Conservation (phyloP, 805 yeast genomes). For the Scheffersomyces lignosus region DNA sequence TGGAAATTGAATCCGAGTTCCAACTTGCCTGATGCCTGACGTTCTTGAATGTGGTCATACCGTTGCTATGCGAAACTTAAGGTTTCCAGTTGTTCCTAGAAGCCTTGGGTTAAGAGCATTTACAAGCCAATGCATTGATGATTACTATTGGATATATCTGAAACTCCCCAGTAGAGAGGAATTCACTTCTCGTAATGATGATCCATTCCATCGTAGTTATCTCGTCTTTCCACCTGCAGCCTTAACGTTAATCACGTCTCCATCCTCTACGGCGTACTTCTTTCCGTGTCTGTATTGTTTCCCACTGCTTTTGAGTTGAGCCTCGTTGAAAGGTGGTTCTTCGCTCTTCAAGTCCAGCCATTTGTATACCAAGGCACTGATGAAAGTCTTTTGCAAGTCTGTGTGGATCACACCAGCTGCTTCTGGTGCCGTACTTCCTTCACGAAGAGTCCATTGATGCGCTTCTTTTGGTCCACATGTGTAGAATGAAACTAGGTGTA, state of each 20-base stretch:
- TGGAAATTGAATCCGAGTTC: too few relatives aligned
- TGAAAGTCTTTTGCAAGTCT: conserved; percentile 78
- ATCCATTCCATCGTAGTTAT: neutral
- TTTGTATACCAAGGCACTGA: conserved; percentile 73
- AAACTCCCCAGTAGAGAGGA: too few relatives aligned
- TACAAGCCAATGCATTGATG: too few relatives aligned
- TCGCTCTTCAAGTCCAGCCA: conserved; percentile 52
- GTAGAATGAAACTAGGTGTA: conserved; percentile 77
- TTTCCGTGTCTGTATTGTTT: conserved; percentile 70
- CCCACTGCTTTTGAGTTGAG: conserved; percentile 54
- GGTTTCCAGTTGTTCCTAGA: too few relatives aligned
- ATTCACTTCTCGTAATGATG: too few relatives aligned
- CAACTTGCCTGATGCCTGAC: too few relatives aligned
- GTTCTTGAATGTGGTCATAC: too few relatives aligned
- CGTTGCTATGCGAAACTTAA: too few relatives aligned
- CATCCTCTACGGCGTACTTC: conserved; percentile 77
- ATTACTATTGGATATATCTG: too few relatives aligned
- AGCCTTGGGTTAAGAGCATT: too few relatives aligned
- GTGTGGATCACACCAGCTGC: conserved; percentile 92
- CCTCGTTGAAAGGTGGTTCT: conserved; percentile 50
- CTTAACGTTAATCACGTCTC: conserved; percentile 75
- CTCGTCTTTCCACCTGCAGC: conserved; percentile 62
- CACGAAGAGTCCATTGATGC: conserved; percentile 84
- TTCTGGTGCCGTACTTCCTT: conserved; percentile 76
- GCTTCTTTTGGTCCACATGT: conserved; percentile 87